Base-by-base conservation (phyloP, 2,329 filamentous ascomycete species). In the Pestalotiopsis fici region DNA sequence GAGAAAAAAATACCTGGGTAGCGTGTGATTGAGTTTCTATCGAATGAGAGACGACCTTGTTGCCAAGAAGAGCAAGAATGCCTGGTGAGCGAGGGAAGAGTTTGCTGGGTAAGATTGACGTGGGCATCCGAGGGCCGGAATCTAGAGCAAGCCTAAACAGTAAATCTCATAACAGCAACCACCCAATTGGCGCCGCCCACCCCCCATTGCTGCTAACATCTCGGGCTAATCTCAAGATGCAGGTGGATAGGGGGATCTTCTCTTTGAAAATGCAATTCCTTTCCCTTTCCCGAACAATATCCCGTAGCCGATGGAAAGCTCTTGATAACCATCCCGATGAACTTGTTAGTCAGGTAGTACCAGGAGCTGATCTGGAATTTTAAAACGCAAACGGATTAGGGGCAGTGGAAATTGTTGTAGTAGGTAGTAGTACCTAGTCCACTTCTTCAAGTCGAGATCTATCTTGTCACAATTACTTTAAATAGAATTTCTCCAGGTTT, bases 1-100 rank as follows among this genome's bases (percentile, higher is more conserved):
- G 13, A 56, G 39, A 27, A 59, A 27, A 43, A 56, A 66, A 69
- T 73, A 74, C 72, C 73, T 73, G 73, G 72, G 72, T 74, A 74
- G 72, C 71, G 73, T 70, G 71, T 72, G 72, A 73, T 72, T 71
- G 72, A 21, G 21, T 69, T 54, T 4, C 60, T 35, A n/a, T 60
- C 64, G 69, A 63, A 59, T 71, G 67, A 68, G 70, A 65, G 27
- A 23, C 11, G 63, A 59, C 27, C 67, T 71, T 67, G 70, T 74
- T 73, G 73, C 69, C 68, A 67, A 69, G 66, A 69, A 66, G 27
- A 66, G 64, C 9, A 66, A 61, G 47, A 57, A 65, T 54, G 47
- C n/a, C n/a, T n/a, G n/a, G n/a, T 13, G 25, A 55, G 31, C 11
- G 31, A 50, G 21, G 21, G 43, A 50, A 18, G 4, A 18, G 18